These are phyloP conservation scores for Paecilomyces niveus DNA, from an alignment of 2,329 filamentous ascomycete species.

Conservation along the genomic window DNA sequence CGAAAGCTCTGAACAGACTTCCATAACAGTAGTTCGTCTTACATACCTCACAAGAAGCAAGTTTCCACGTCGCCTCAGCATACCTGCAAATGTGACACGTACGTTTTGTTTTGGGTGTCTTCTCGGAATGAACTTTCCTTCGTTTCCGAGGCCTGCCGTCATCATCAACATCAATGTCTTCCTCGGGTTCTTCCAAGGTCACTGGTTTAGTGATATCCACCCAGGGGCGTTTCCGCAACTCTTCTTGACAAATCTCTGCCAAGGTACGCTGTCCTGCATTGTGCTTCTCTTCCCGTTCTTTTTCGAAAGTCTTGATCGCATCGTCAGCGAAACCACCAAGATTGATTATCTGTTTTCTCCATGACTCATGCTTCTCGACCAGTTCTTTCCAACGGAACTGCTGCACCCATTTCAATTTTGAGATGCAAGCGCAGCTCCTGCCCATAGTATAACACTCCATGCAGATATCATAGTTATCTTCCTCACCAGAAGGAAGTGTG, in stretches of 20 bases:
- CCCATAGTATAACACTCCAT: slow-evolving; percentile 99
- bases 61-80: slow-evolving; percentile 74
- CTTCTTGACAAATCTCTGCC: slow-evolving; percentile 90
- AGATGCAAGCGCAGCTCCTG: slow-evolving; percentile 82
- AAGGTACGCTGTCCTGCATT: slow-evolving; percentile 66
- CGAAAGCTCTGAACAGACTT: slow-evolving; percentile 84
- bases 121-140: slow-evolving; percentile 48
- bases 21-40: slow-evolving; percentile 81
- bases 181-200: slow-evolving; percentile 23
- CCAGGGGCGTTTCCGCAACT: slow-evolving; percentile 71
- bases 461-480: slow-evolving; percentile 88
- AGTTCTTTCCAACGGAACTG: slow-evolving; percentile 84
- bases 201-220: slow-evolving; percentile 66
- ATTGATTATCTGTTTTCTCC: slow-evolving; percentile 70
- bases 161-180: slow-evolving; percentile 49
- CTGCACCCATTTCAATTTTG: slow-evolving; percentile 81
- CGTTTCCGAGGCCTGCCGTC: slow-evolving; percentile 57
- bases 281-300: slow-evolving; percentile 52
- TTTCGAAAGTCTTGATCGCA: slow-evolving; percentile 52
- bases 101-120: slow-evolving; percentile 43
- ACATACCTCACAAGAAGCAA: slow-evolving; percentile 74
- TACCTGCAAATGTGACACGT: slow-evolving; percentile 78
- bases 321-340: slow-evolving; percentile 63
- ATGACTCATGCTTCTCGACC: slow-evolving; percentile 68
- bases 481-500: slow-evolving; percentile 59